Percentiles rank a stretch among this genome's conserved stretches.
Evolutionary conservation across 805 yeast species (phyloP).

Genomic region (Millerozyma acaciae): DNA sequence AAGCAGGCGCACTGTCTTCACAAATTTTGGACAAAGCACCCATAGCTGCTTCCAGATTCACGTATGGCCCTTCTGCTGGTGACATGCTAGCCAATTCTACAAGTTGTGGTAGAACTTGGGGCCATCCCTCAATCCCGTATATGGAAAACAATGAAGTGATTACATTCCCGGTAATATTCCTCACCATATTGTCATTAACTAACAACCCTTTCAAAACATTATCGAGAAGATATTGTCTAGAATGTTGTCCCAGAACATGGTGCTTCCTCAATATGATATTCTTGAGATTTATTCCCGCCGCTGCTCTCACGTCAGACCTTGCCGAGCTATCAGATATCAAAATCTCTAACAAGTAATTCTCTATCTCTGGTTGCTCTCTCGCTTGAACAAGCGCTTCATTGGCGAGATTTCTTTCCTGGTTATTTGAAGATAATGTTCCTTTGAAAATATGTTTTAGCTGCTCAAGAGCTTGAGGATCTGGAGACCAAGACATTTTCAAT

Average conservation of each 20-base stretch:
- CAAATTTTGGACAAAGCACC: conserved; percentile 82
- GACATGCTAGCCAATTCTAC: conserved; percentile 50
- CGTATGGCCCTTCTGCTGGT: conserved; percentile 8
- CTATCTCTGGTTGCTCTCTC: conserved; percentile 67
- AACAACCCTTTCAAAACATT: conserved; percentile 54
- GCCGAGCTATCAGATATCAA: conserved; percentile 48
- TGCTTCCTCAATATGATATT: conserved; percentile 55
- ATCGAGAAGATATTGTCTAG: conserved; percentile 34
- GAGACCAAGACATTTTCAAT: conserved; percentile 71
- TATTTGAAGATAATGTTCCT: conserved; percentile 65
- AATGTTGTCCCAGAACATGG: conserved; percentile 10
- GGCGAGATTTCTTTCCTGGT: conserved; percentile 57
- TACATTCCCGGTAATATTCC: conserved; percentile 88
- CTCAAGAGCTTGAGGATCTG: conserved; percentile 56
- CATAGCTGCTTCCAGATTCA: conserved; percentile 68
- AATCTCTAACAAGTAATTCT: conserved; percentile 72
- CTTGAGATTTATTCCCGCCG: conserved; percentile 84
- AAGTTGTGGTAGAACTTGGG: conserved; percentile 64
- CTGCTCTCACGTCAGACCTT: conserved; percentile 65
- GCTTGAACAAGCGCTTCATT: conserved; percentile 72
- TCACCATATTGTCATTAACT: conserved; percentile 55
- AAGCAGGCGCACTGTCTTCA: conserved; percentile 71
- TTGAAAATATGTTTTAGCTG: conserved; percentile 65
- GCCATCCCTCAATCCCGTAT: conserved; percentile 71
- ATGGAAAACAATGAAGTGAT: conserved; percentile 74